These are phyloP conservation scores for Stylonectria norvegica DNA, from an alignment of 2,329 filamentous ascomycete species.

Conservation along the genomic window DNA sequence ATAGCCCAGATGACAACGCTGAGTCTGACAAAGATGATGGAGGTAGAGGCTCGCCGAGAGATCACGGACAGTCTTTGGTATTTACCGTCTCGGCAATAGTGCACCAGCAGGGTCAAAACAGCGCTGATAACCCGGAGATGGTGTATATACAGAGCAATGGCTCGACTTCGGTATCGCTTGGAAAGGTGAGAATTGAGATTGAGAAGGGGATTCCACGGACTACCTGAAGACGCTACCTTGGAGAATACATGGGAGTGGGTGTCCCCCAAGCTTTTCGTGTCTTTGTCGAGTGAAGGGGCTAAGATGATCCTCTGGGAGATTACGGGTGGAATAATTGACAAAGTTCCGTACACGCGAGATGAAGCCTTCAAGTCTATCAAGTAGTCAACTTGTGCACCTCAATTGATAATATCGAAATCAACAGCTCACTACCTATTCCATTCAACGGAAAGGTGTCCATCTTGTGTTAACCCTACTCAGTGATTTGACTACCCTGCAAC, in stretches of 20 bases:
- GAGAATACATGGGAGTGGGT: not conserved
- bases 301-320: not conserved
- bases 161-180: not conserved
- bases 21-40: not conserved
- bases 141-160: conserved; percentile 5
- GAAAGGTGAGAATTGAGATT: conserved; percentile 5
- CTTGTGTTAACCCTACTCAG: too few species aligned
- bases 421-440: too few species aligned
- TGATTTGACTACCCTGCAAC: too few species aligned
- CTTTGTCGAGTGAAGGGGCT: not conserved
- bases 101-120: conserved; percentile 1
- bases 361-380: too few species aligned
- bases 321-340: not conserved
- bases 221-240: not conserved
- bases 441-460: too few species aligned
- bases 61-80: not conserved
- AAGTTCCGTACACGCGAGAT: not conserved
- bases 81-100: conserved; percentile 6
- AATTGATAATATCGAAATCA: too few species aligned
- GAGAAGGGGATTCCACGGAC: not conserved
- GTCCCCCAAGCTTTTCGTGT: not conserved
- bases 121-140: conserved; percentile 3
- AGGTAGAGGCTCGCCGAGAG: not conserved
- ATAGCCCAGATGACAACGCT: not conserved
- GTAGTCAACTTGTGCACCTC: too few species aligned